A percentile compares a stretch with the other conserved stretches of the same genome.
phyloP scores from a whole-genome alignment of 805 yeast genomes.

The Peterozyma toletana region DNA sequence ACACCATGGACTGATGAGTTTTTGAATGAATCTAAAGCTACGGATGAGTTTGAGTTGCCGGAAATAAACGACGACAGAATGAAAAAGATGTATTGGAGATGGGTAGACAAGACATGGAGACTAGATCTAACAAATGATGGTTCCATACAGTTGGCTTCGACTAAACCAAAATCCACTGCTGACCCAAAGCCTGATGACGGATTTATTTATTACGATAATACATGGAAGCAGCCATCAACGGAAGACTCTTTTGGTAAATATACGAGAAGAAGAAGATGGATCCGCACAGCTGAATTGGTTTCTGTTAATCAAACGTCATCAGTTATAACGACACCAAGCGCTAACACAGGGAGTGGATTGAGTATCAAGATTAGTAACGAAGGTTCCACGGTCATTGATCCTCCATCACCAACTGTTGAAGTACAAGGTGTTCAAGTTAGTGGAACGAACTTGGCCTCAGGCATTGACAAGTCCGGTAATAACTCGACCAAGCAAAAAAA shows the following conservation, averaged over 20 bases:
- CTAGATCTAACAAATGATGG: conserved; percentile 87
- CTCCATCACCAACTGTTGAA: conserved; percentile 1
- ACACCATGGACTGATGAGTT: conserved; percentile 98
- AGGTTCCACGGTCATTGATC: not conserved
- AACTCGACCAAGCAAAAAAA: not conserved
- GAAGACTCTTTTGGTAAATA: conserved; percentile 86
- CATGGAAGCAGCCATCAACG: conserved; percentile 88
- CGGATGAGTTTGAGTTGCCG: conserved; percentile 76
- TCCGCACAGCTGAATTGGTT: conserved; percentile 85
- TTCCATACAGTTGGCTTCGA: conserved; percentile 61
- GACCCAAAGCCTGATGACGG: conserved; percentile 80
- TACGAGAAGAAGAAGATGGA: conserved; percentile 94
- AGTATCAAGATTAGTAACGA: not conserved
- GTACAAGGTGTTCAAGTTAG: conserved; percentile 3
- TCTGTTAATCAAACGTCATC: conserved; percentile 18
- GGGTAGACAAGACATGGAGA: conserved; percentile 94
- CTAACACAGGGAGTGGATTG: not conserved
- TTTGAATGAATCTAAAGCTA: conserved; percentile 73
- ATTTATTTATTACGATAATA: conserved; percentile 81
- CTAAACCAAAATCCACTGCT: conserved; percentile 53
- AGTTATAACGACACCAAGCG: not conserved
- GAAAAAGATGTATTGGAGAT: conserved; percentile 78
- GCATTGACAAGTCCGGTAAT: not conserved
- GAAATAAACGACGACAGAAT: conserved; percentile 44
- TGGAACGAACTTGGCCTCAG: not conserved